Percentiles rank a stretch among this genome's conserved stretches.
phyloP scores from a whole-genome alignment of 768 basidiomycete species.

The Austroboletus eburneus region DNA sequence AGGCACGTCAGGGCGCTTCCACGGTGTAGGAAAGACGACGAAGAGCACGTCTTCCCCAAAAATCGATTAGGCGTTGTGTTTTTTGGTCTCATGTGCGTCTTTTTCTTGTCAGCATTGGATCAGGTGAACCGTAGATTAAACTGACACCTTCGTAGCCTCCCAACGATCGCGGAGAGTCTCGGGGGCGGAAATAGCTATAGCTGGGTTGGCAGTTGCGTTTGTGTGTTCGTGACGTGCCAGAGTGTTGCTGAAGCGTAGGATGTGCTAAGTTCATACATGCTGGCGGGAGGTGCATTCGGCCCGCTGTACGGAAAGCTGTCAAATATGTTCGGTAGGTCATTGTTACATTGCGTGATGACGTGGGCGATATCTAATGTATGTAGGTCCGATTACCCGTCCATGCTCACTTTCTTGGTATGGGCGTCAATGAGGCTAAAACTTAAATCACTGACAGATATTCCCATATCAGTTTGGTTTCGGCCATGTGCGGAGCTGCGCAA shows the following conservation, averaged over 20 bases:
- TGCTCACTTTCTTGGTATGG: conserved; percentile 46
- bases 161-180: conserved; percentile 62
- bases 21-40: neutral
- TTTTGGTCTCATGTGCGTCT: conserved; percentile 28
- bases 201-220: conserved; percentile 56
- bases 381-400: conserved; percentile 24
- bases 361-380: neutral
- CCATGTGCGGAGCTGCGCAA: conserved; percentile 53
- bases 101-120: conserved; percentile 48
- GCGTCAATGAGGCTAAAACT: too few relatives aligned
- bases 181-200: conserved; percentile 62
- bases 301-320: conserved; percentile 78
- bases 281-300: conserved; percentile 29
- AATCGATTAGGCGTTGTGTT: conserved; percentile 15
- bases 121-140: conserved; percentile 37
- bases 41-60: conserved; percentile 15
- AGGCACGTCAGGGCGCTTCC: too few relatives aligned
- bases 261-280: conserved; percentile 70
- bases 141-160: conserved; percentile 31
- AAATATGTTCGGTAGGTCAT: conserved; percentile 41
- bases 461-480: too few relatives aligned
- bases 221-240: neutral
- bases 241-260: too few relatives aligned
- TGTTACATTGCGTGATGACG: too few relatives aligned
- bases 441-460: too few relatives aligned